Conservation (phyloP, 169 alveolate genomes). For the Eimeria nieschulzi region DNA sequence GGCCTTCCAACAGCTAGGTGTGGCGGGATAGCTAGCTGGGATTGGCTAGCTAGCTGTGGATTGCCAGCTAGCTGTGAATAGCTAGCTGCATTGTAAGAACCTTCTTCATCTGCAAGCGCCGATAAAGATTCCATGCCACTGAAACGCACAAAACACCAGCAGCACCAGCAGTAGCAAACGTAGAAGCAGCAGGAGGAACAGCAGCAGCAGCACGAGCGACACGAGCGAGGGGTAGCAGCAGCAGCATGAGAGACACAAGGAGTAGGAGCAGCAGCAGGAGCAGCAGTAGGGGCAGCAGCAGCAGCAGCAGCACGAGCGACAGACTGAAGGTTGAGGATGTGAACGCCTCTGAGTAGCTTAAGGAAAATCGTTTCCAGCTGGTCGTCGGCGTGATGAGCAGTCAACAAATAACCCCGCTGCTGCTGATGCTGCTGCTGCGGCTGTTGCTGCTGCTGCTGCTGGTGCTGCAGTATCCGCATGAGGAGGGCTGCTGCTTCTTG, state of each 20-base stretch:
- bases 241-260: not conserved
- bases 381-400: conserved; percentile 70
- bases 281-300: conserved; percentile 8
- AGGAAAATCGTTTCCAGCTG: conserved; percentile 63
- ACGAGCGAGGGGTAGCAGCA: not conserved
- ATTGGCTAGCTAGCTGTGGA: not conserved
- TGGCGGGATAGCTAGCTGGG: not conserved
- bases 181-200: conserved; percentile 1
- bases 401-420: conserved; percentile 38
- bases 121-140: conserved; percentile 35
- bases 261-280: conserved; percentile 7
- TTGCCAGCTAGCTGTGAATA: not conserved
- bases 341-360: conserved; percentile 64
- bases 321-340: conserved; percentile 63
- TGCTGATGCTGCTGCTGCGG: conserved; percentile 20
- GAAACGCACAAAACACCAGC: not conserved
- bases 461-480: not conserved
- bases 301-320: conserved; percentile 17
- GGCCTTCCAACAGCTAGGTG: conserved; percentile 1
- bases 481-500: not conserved
- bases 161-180: not conserved
- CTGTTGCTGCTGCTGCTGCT: conserved; percentile 48
- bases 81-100: not conserved
- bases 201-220: conserved; percentile 11
- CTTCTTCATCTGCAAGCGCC: not conserved